Percentiles rank a stretch among this genome's conserved stretches.
phyloP scores from a whole-genome alignment of 306 rosid genomes.

The Fragaria vesca region DNA sequence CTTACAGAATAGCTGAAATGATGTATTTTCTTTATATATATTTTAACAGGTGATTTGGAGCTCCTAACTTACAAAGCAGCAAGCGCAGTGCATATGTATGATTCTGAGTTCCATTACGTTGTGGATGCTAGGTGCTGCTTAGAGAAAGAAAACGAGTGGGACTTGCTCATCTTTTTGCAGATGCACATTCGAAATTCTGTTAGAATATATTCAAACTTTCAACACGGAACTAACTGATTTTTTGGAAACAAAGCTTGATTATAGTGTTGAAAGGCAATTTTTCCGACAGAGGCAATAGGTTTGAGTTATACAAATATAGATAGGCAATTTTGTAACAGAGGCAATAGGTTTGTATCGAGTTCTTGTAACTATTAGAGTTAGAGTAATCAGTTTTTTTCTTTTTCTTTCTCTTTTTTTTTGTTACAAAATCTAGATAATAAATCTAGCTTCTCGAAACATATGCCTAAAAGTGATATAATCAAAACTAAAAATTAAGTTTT shows the following conservation, averaged over 20 bases:
- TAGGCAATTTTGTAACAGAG: background rate
- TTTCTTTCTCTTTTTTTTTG: too few relatives aligned
- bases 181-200: conserved; percentile 38
- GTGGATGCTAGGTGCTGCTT: conserved; percentile 41
- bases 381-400: background rate
- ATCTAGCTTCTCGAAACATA: too few relatives aligned
- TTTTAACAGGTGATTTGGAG: conserved; percentile 63
- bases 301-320: background rate
- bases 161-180: conserved; percentile 50
- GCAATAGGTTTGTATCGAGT: background rate
- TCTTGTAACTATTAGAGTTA: background rate
- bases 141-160: conserved; percentile 35
- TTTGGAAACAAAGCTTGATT: background rate
- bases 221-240: background rate
- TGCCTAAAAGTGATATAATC: too few relatives aligned
- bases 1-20: background rate
- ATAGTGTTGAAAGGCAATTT: background rate
- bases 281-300: background rate
- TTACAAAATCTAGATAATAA: too few relatives aligned
- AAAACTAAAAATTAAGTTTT: too few relatives aligned
- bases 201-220: conserved; percentile 30
- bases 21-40: background rate
- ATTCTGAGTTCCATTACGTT: conserved; percentile 47
- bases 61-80: conserved; percentile 75
- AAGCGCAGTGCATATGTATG: conserved; percentile 67